phyloP scores from a whole-genome alignment of 2,329 filamentous ascomycete species.

The Corynespora cassiicola region DNA sequence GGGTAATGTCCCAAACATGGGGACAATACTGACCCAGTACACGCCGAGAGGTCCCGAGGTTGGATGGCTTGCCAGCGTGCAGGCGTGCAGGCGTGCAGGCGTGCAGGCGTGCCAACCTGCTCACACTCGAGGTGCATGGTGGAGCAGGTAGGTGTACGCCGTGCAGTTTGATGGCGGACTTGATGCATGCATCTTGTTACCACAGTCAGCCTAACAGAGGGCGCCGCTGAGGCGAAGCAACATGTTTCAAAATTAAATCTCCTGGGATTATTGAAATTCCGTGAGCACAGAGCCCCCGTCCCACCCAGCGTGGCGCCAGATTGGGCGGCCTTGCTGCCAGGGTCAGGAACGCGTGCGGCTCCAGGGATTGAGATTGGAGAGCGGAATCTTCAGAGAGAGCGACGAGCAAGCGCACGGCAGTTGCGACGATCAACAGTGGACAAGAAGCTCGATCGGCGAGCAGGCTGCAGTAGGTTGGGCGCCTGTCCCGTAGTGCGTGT shows the following conservation, averaged over 20 bases:
- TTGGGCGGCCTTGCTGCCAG: conserved; percentile 2
- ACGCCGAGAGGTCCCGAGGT: neutral
- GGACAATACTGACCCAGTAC: conserved; percentile 1
- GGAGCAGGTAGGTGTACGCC: conserved; percentile 1
- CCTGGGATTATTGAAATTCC: conserved; percentile 12
- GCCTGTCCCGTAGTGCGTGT: neutral
- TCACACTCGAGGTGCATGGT: too few relatives aligned
- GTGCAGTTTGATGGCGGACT: conserved; percentile 2
- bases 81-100: conserved; percentile 2
- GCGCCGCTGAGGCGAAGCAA: conserved; percentile 6
- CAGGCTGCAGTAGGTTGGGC: conserved; percentile 3
- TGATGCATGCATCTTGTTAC: conserved; percentile 1
- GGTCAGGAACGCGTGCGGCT: conserved; percentile 1
- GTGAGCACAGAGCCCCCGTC: conserved; percentile 3
- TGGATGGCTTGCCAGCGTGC: neutral
- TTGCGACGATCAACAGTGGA: conserved; percentile 5
- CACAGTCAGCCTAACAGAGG: conserved; percentile 6
- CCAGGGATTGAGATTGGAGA: conserved; percentile 5
- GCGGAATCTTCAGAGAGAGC: conserved; percentile 1
- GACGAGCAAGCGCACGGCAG: conserved; percentile 5
- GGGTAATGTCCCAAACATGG: neutral
- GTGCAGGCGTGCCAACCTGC: too few relatives aligned
- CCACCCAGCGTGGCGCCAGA: neutral
- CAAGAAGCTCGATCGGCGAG: neutral
- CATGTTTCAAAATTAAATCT: conserved; percentile 21